Evolutionary conservation across 208 protist species (phyloP), one percentile per base, ranked within the genome.

Genomic region (Trypanosoma cruzi): DNA sequence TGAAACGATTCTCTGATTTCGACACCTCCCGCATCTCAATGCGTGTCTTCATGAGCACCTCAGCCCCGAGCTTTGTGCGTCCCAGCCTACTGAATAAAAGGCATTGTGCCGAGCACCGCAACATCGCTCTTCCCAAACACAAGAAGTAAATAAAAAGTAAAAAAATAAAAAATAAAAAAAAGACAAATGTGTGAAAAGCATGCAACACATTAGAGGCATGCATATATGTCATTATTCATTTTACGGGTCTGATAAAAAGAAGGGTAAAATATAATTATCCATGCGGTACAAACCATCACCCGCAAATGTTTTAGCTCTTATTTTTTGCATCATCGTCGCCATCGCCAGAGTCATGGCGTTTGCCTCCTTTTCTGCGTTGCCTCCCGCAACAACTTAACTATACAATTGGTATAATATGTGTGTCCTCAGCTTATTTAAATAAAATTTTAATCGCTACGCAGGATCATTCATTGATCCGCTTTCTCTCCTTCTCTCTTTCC

Each of bases 21-120:
- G 86, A 85, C 29, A 94, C 72, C 56, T 81, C 71, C 4, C 77
- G 73, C 89, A 94, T 94, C 42, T 94, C 89, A 22, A 59, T 64
- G 46, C 80, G 85, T 18, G 89, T 92, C 59, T 89, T 75, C n/a
- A 75, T 57, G 22, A 94, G 80, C 42, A 89, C 89, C 63, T 94
- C 89, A 29, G 84, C 76, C 16, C 89, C 89, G n/a, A 94, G 70
- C 64, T 86, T 89, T 2, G 89, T 90, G 75, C 76, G 77, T 31
- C 81, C 77, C 22, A 94, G 66, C 60, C 77, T 79, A 63, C 77
- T 64, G 46, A 88, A 83, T 20, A 94, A 18, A 36, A 84, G 73
- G 34, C 71, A 70, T 4, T 72, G 59, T 5, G 52, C 6, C 4
- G 85, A 84, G 34, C 79, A 55, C 8, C 78, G 85, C 13, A 89